Evolutionary conservation across 2,329 filamentous ascomycete species (phyloP).

Genomic region (Ceratocystis variospora): DNA sequence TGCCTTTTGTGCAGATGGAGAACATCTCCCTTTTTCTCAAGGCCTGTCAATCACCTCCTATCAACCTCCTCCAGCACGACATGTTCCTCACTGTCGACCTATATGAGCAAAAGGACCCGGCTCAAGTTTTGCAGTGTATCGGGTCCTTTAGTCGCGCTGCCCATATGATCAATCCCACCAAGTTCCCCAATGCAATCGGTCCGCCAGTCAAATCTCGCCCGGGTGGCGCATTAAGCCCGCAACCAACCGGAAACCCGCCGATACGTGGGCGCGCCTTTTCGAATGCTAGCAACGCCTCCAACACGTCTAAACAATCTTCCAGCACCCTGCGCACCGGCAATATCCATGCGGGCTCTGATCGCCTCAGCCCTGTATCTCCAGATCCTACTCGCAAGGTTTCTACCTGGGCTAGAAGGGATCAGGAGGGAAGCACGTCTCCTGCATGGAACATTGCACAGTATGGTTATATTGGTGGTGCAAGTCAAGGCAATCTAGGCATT

Average conservation of each 20-base stretch:
- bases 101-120: slow-evolving; percentile 88
- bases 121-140: slow-evolving; percentile 87
- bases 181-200: slow-evolving; percentile 65
- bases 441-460: slow-evolving; percentile 99
- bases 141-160: slow-evolving; percentile 83
- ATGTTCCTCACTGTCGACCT: slow-evolving; percentile 94
- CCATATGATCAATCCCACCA: slow-evolving; percentile 55
- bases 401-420: slow-evolving; percentile 77
- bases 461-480: slow-evolving; percentile 94
- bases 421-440: slow-evolving; percentile 67
- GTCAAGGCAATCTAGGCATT: slow-evolving; percentile 87
- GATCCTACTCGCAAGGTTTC: slow-evolving; percentile 40
- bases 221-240: slow-evolving; percentile 47
- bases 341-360: slow-evolving; percentile 34
- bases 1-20: slow-evolving; percentile 99
- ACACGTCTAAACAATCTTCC: slow-evolving; percentile 32
- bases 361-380: slow-evolving; percentile 41
- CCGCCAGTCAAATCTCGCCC: slow-evolving; percentile 41
- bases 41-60: slow-evolving; percentile 69
- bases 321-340: slow-evolving; percentile 39
- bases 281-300: slow-evolving; percentile 44
- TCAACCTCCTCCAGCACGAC: slow-evolving; percentile 85
- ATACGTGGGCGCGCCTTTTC: slow-evolving; percentile 40
- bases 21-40: slow-evolving; percentile 94
- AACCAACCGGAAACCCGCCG: slow-evolving; percentile 41